phyloP scores from a whole-genome alignment of 2,329 filamentous ascomycete species.

The Xylariaceae sp. region DNA sequence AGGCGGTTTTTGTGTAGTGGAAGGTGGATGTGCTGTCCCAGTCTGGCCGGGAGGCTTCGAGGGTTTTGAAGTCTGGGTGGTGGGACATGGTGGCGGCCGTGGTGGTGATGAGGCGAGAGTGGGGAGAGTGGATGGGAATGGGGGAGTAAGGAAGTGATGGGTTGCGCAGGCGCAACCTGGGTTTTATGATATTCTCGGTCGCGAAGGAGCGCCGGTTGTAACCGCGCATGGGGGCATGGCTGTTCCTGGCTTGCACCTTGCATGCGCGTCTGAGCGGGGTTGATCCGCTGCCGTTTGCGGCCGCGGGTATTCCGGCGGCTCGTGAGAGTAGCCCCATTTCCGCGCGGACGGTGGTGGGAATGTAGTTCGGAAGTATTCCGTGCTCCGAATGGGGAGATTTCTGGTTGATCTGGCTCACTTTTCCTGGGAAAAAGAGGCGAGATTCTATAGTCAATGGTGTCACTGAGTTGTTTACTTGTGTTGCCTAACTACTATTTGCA shows the following conservation, averaged over 20 bases:
- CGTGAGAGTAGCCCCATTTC: not conserved
- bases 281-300: not conserved
- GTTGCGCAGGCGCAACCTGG: not conserved
- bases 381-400: not conserved
- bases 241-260: not conserved
- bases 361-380: not conserved
- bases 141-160: not conserved
- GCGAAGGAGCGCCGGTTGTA: not conserved
- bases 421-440: too few relatives aligned
- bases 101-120: conserved; percentile 1
- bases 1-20: conserved; percentile 57
- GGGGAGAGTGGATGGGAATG: not conserved
- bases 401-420: too few relatives aligned
- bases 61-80: conserved; percentile 69
- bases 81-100: conserved; percentile 33
- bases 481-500: too few relatives aligned
- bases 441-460: too few relatives aligned
- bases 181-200: not conserved
- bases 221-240: not conserved
- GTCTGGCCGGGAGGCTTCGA: conserved; percentile 60
- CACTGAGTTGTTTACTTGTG: too few relatives aligned
- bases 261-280: not conserved
- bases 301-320: not conserved
- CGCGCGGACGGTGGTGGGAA: not conserved
- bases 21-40: conserved; percentile 49